These are phyloP conservation scores for Globisporangium irregulare DNA, from an alignment of 352 stramenopile genomes.

Conservation along the genomic window DNA sequence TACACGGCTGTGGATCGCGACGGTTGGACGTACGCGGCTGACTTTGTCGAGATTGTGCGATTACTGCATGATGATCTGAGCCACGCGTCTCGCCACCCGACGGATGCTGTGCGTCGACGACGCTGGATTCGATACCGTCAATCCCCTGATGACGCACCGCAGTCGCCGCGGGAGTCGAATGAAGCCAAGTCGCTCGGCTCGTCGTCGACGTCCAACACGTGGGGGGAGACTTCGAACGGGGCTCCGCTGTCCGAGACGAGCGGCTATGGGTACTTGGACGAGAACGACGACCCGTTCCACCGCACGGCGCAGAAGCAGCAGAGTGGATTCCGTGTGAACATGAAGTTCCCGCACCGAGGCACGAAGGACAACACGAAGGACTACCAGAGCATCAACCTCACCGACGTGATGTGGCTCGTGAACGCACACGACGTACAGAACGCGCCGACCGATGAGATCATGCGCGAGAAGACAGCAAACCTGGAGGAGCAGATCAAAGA, in stretches of 20 bases:
- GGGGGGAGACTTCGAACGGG: conserved; percentile 37
- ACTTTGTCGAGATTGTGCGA: conserved; percentile 78
- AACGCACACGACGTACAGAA: conserved; percentile 71
- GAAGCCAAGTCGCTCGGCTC: conserved; percentile 39
- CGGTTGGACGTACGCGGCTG: conserved; percentile 80
- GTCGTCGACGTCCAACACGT: conserved; percentile 45
- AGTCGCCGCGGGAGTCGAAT: conserved; percentile 50
- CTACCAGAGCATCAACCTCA: conserved; percentile 84
- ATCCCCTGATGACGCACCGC: conserved; percentile 32
- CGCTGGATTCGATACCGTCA: conserved; percentile 80
- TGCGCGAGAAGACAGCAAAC: conserved; percentile 86
- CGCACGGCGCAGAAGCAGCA: conserved; percentile 84
- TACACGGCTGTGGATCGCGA: conserved; percentile 80
- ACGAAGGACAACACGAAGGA: conserved; percentile 89
- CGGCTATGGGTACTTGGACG: conserved; percentile 37
- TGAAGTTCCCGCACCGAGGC: conserved; percentile 79
- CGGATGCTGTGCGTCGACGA: conserved; percentile 68
- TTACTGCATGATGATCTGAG: conserved; percentile 78
- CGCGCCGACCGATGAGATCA: conserved; percentile 77
- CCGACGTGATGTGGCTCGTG: conserved; percentile 81
- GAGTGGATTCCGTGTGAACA: conserved; percentile 80
- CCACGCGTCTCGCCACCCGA: conserved; percentile 79
- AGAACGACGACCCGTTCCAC: conserved; percentile 84
- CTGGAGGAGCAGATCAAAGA: conserved; percentile 89
- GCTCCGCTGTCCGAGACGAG: conserved; percentile 29